Evolutionary conservation across 208 protist genomes (phyloP).

Genomic region (Crithidia thermophila): DNA sequence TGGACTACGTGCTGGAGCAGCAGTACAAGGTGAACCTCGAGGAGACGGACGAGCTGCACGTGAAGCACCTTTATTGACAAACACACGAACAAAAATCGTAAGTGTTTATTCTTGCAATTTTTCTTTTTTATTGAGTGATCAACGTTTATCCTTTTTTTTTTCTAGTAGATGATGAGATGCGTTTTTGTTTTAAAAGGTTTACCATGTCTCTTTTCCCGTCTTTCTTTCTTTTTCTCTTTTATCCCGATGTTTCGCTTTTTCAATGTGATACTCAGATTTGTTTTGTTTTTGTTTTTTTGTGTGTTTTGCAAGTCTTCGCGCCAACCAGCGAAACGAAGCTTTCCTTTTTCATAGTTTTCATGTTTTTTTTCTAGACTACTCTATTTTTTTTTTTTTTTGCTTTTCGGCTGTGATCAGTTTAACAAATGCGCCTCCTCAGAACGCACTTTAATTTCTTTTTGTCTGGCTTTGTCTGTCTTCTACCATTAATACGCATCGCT

Average conservation of each 20-base stretch:
- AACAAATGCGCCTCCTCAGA: too few relatives aligned
- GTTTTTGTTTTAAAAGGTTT: not conserved
- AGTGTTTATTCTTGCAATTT: slow-evolving; percentile 2
- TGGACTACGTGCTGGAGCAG: slow-evolving; percentile 41
- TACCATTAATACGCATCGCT: too few relatives aligned
- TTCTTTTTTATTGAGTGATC: slow-evolving; percentile 1
- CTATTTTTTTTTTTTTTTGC: not conserved
- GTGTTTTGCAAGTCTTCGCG: too few relatives aligned
- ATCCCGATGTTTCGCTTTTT: not conserved
- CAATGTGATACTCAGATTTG: not conserved
- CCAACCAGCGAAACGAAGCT: too few relatives aligned
- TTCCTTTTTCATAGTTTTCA: too few relatives aligned
- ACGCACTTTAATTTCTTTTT: too few relatives aligned
- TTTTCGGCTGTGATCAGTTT: too few relatives aligned
- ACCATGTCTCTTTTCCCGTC: slow-evolving; percentile 3
- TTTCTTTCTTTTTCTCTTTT: slow-evolving; percentile 24
- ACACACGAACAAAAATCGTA: too few relatives aligned
- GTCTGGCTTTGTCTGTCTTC: too few relatives aligned
- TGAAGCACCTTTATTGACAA: not conserved
- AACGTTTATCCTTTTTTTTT: not conserved
- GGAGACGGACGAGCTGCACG: slow-evolving; percentile 30
- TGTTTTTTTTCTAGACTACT: not conserved
- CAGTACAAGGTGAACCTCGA: slow-evolving; percentile 53
- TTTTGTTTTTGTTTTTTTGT: not conserved
- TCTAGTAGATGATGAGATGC: not conserved